Conservation (phyloP, 2,329 filamentous ascomycete species). For the Mollisiaceae sp. region DNA sequence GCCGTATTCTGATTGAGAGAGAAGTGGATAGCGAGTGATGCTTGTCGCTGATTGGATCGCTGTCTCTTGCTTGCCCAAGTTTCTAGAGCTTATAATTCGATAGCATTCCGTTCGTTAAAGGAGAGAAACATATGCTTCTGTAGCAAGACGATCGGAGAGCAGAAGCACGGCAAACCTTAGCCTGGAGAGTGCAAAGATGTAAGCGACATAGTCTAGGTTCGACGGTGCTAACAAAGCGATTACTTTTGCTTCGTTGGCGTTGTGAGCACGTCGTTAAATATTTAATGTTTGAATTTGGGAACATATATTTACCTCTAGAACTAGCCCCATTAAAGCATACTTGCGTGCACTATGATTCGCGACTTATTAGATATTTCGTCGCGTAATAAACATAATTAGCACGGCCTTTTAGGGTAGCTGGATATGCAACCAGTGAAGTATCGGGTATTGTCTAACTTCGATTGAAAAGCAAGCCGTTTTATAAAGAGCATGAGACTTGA, state of each 20-base stretch:
- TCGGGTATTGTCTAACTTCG: slow-evolving; percentile 34
- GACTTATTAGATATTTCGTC: slow-evolving; percentile 39
- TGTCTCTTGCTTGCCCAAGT: slow-evolving; percentile 21
- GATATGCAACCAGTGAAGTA: slow-evolving; percentile 38
- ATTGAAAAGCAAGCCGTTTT: slow-evolving; percentile 36
- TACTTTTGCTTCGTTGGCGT: slow-evolving; percentile 20
- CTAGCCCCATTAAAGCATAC: slow-evolving; percentile 32
- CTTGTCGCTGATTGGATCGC: slow-evolving; percentile 26
- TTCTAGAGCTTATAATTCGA: slow-evolving; percentile 13
- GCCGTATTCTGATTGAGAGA: slow-evolving; percentile 27
- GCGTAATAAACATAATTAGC: slow-evolving; percentile 40
- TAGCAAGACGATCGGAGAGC: slow-evolving; percentile 58
- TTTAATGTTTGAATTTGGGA: not conserved
- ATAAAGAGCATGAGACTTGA: slow-evolving; percentile 19
- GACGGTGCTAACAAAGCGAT: slow-evolving; percentile 34
- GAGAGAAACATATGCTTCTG: slow-evolving; percentile 54
- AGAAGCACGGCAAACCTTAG: slow-evolving; percentile 59
- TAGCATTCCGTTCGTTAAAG: slow-evolving; percentile 48
- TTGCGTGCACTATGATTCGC: slow-evolving; percentile 37
- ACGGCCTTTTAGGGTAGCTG: slow-evolving; percentile 28
- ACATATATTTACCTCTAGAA: slow-evolving; percentile 25
- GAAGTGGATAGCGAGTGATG: slow-evolving; percentile 34
- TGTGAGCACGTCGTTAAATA: not conserved
- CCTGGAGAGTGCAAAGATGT: slow-evolving; percentile 56
- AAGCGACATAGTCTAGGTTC: slow-evolving; percentile 56